phyloP scores from a whole-genome alignment of 495 filamentous ascomycete genomes.

The Daldinia grandis region DNA sequence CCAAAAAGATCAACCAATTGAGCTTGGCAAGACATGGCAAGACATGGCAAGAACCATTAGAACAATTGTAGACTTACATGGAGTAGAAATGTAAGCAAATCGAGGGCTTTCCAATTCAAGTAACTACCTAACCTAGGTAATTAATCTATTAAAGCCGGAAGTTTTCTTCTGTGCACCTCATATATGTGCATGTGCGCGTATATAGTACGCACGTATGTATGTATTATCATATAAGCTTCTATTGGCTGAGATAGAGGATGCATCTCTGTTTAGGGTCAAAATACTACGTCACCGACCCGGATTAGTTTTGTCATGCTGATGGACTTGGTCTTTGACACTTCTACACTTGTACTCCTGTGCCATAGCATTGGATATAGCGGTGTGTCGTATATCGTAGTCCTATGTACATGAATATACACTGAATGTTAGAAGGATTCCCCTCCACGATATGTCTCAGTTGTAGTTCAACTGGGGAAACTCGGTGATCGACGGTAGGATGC shows the following conservation, averaged over 20 bases:
- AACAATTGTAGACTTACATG: neutral
- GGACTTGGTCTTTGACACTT: conserved; percentile 15
- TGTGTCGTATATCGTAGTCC: conserved; percentile 9
- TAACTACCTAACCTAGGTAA: no score
- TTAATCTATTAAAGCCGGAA: conserved; percentile 1
- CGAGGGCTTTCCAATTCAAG: neutral
- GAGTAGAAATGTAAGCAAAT: neutral
- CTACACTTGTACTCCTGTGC: conserved; percentile 4
- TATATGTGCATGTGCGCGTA: neutral
- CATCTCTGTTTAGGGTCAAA: conserved; percentile 23
- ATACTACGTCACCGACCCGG: conserved; percentile 35
- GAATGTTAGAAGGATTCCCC: conserved; percentile 5
- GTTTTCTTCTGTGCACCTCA: neutral
- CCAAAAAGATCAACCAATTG: neutral
- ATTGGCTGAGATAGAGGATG: conserved; percentile 10
- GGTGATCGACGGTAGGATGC: conserved; percentile 36
- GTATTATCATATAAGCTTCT: conserved; percentile 2
- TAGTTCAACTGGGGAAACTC: conserved; percentile 26
- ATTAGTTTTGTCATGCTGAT: conserved; percentile 26
- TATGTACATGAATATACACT: conserved; percentile 1
- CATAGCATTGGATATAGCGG: conserved; percentile 7
- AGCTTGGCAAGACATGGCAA: neutral
- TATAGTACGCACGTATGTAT: conserved; percentile 19
- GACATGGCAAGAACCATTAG: neutral
- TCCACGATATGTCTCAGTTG: conserved; percentile 22